These are phyloP conservation scores for Sporothrix dimorphospora DNA, from an alignment of 2,329 filamentous ascomycete species.

Conservation along the genomic window DNA sequence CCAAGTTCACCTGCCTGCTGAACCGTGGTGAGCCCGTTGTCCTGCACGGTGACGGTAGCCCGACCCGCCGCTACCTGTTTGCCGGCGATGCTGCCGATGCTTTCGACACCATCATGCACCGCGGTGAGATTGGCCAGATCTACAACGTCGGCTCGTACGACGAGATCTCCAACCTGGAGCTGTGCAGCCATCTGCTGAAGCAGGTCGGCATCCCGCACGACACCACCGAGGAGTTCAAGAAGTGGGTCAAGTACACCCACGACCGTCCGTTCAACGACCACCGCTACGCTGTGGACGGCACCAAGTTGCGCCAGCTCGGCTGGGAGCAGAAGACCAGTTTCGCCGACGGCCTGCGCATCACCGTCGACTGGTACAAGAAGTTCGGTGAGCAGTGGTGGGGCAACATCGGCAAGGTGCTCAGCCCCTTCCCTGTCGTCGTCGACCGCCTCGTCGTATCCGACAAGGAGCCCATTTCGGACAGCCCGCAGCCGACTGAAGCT, in stretches of 20 bases:
- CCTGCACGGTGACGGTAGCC: conserved; percentile 75
- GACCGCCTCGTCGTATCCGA: conserved; percentile 59
- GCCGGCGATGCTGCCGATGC: conserved; percentile 80
- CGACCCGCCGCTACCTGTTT: conserved; percentile 75
- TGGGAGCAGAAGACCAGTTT: conserved; percentile 71
- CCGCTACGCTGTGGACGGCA: conserved; percentile 71
- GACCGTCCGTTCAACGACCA: conserved; percentile 80
- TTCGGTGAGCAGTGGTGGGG: conserved; percentile 74
- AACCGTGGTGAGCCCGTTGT: conserved; percentile 68
- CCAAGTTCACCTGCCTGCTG: conserved; percentile 76
- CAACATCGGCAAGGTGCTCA: conserved; percentile 69
- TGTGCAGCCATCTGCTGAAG: conserved; percentile 67
- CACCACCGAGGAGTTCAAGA: conserved; percentile 56
- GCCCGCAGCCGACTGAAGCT: conserved; percentile 36
- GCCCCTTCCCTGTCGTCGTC: conserved; percentile 66
- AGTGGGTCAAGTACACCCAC: conserved; percentile 73
- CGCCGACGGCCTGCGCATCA: conserved; percentile 63
- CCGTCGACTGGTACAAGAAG: conserved; percentile 70
- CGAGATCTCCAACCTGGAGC: conserved; percentile 73
- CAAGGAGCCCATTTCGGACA: conserved; percentile 45
- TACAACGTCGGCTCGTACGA: conserved; percentile 83
- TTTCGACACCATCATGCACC: conserved; percentile 82
- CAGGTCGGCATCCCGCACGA: conserved; percentile 61
- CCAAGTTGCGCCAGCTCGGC: conserved; percentile 67
- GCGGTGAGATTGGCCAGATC: conserved; percentile 71